phyloP scores from a whole-genome alignment of 495 filamentous ascomycete genomes.

The Penicillium macrosclerotiorum region DNA sequence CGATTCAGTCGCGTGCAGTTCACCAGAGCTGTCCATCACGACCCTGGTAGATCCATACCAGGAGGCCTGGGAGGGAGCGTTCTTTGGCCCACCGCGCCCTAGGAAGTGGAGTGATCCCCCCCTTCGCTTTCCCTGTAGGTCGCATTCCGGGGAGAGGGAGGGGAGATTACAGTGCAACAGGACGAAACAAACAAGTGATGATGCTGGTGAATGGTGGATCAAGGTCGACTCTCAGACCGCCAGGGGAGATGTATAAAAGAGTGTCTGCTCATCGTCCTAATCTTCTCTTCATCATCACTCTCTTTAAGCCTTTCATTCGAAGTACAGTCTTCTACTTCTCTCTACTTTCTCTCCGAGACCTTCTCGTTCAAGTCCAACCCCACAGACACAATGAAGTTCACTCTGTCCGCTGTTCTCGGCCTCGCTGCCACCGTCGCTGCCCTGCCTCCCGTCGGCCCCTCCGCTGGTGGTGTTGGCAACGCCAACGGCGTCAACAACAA shows the following conservation, averaged over 20 bases:
- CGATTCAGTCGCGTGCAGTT: slow-evolving; percentile 13
- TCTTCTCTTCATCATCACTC: slow-evolving; percentile 32
- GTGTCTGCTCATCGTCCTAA: slow-evolving; percentile 13
- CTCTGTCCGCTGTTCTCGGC: slow-evolving; percentile 23
- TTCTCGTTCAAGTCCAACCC: slow-evolving; percentile 36
- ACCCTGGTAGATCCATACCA: slow-evolving; percentile 36
- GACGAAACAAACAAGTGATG: slow-evolving; percentile 8
- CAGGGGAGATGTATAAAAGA: slow-evolving; percentile 38
- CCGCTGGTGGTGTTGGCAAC: slow-evolving; percentile 19
- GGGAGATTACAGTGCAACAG: slow-evolving; percentile 8
- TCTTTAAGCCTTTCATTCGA: slow-evolving; percentile 28
- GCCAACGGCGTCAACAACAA: slow-evolving; percentile 20
- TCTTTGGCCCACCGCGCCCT: slow-evolving; percentile 9
- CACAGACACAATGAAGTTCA: slow-evolving; percentile 38
- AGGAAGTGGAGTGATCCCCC: slow-evolving; percentile 19
- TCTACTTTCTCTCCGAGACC: slow-evolving; percentile 26
- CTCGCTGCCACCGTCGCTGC: slow-evolving; percentile 21
- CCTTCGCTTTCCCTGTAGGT: slow-evolving; percentile 26
- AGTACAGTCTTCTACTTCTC: slow-evolving; percentile 28
- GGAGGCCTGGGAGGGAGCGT: slow-evolving; percentile 6
- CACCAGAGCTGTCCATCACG: slow-evolving; percentile 1
- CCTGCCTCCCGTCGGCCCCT: slow-evolving; percentile 10
- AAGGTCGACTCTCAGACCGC: slow-evolving; percentile 23
- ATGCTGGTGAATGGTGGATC: slow-evolving; percentile 4
- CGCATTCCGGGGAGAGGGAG: slow-evolving; percentile 32